Percentiles rank a stretch among this genome's conserved stretches.
phyloP scores from a whole-genome alignment of 805 yeast genomes.

The Starmerella khaoyaiensis region DNA sequence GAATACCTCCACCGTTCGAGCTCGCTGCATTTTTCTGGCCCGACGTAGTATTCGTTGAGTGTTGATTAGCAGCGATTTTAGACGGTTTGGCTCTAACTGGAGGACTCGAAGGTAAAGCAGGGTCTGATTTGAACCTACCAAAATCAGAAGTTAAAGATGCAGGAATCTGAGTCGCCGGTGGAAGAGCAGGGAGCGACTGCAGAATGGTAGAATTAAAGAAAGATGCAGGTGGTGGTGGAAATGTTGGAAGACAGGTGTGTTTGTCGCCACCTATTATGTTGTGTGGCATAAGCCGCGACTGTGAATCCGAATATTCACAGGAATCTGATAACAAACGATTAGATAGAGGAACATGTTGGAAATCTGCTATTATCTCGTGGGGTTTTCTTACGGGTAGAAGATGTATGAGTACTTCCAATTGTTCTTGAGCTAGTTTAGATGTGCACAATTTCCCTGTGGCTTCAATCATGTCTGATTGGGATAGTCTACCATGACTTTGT shows the following conservation, averaged over 20 bases:
- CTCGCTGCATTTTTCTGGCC: not conserved
- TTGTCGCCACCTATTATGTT: too few species aligned
- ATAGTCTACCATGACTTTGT: conserved; percentile 31
- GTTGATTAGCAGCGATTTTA: not conserved
- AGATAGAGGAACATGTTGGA: not conserved
- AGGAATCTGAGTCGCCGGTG: conserved; percentile 8
- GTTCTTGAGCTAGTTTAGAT: conserved; percentile 9
- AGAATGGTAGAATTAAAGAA: conserved; percentile 2
- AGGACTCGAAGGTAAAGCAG: conserved; percentile 14
- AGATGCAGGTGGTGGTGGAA: conserved; percentile 3
- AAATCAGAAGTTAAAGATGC: not conserved
- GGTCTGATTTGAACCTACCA: conserved; percentile 1
- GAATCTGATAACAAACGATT: not conserved
- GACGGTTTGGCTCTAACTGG: conserved; percentile 14
- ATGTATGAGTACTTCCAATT: conserved; percentile 15
- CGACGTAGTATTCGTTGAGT: not conserved
- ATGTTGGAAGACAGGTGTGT: not conserved
- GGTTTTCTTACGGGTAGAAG: conserved; percentile 15
- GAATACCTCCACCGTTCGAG: not conserved
- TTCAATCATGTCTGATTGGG: conserved; percentile 2
- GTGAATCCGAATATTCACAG: not conserved
- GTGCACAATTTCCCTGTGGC: conserved; percentile 14
- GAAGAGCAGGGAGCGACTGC: conserved; percentile 6
- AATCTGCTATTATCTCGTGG: conserved; percentile 9
- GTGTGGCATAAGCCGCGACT: too few species aligned